Evolutionary conservation across 176 grass and related monocot genomes (phyloP).

Genomic region (Rhynchospora pubera): DNA sequence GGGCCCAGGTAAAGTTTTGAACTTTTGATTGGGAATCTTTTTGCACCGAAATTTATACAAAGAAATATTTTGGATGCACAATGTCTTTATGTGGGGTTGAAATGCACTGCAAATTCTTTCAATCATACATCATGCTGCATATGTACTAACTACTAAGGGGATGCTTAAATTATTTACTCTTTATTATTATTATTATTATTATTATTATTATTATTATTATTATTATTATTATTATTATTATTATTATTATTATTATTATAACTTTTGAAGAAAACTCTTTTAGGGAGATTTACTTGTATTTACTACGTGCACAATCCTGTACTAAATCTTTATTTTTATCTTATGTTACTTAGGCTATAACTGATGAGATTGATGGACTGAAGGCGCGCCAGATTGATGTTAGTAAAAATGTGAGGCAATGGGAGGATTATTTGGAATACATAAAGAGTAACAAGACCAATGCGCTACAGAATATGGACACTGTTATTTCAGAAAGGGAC

Average conservation of each 20-base stretch:
- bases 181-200: too few species aligned
- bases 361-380: neutral
- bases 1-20: neutral
- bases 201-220: too few species aligned
- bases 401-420: neutral
- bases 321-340: neutral
- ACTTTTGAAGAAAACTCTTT: neutral
- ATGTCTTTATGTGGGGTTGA: neutral
- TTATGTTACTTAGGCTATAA: neutral
- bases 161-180: neutral
- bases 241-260: too few species aligned
- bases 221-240: neutral
- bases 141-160: neutral
- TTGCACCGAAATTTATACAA: neutral
- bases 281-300: neutral
- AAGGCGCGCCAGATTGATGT: neutral
- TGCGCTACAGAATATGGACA: neutral
- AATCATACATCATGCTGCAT: neutral
- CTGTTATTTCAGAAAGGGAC: neutral
- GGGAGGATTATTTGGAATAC: neutral
- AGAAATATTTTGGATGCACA: too few species aligned
- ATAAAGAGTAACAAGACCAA: neutral
- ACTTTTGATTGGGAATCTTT: neutral
- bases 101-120: neutral
- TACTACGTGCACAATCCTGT: neutral